A percentile compares a stretch with the other conserved stretches of the same genome.
phyloP scores from a whole-genome alignment of 2,329 filamentous ascomycete species.

The Neoarthrinium moseri region DNA sequence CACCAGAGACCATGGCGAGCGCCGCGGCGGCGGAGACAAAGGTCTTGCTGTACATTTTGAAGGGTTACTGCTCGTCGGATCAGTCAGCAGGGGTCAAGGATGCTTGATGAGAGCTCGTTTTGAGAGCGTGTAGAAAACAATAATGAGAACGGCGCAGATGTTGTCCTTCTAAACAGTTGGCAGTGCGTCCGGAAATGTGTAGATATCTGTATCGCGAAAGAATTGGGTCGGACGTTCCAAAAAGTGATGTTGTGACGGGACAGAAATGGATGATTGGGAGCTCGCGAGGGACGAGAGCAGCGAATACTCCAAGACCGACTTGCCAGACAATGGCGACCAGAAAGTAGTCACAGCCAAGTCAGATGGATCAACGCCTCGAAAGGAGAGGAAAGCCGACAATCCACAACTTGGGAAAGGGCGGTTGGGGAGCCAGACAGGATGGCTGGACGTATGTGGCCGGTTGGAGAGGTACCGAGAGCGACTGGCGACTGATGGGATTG shows the following conservation, averaged over 20 bases:
- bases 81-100: conserved; percentile 3
- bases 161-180: not conserved
- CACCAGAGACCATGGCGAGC: conserved; percentile 42
- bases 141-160: conserved; percentile 1
- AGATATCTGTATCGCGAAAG: conserved; percentile 7
- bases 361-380: too few species aligned
- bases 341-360: too few species aligned
- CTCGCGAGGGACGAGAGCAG: not conserved
- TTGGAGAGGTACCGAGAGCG: not conserved
- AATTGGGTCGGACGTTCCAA: conserved; percentile 10
- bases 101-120: not conserved
- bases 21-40: conserved; percentile 45
- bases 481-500: too few species aligned
- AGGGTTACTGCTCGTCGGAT: conserved; percentile 11
- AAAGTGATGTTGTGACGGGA: conserved; percentile 15
- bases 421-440: too few species aligned
- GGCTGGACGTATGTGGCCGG: too few species aligned
- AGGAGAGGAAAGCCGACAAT: too few species aligned
- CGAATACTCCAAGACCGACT: not conserved
- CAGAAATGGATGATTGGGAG: not conserved
- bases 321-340: not conserved
- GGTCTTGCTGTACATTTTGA: conserved; percentile 47
- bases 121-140: conserved; percentile 7
- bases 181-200: not conserved
- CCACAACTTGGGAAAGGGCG: too few species aligned